Base-by-base conservation (phyloP, 768 basidiomycete species). In the Crucibulum laeve region DNA sequence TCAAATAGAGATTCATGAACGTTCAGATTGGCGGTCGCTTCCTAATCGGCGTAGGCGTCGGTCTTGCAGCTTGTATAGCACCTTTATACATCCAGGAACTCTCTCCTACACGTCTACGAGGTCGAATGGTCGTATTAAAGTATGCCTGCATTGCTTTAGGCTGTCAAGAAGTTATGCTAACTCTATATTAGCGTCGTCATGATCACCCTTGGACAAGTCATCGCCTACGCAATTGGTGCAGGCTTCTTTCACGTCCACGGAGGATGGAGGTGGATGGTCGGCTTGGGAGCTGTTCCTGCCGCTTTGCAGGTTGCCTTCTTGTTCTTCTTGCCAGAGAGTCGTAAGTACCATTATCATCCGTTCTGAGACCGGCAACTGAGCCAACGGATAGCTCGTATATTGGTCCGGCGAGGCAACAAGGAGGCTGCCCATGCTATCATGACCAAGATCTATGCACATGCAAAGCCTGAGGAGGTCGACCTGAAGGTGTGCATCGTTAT, bases 241-340 rank as follows among this genome's bases (percentile, higher is more conserved):
- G 83, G 75, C 2, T 85, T 85, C 51, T 75, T 70, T 45, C 73
- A 75, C 44, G 61, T 76, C 41, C 60, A 61, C 24, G 63, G 71
- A 3, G 89, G 89, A 2, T 92, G 89, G 89, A 67, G 89, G 40
- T 91, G 79, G 79, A 87, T 90, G 84, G 84, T 87, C 13, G 89
- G 86, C 3, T 64, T 91, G 2, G 85, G 88, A 11, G 77, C 77
- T 1, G 66, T 85, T 2, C 86, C 86, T 1, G 81, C 85, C 1
- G 80, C 62, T 2, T 44, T 88, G 4, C 87, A 90, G 54, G 67
- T 82, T 26, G 34, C 73, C 3, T 62, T 80, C 42, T 55, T 90
- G 40, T 66, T 78, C 43, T 80, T 84, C 56, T 67, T 90, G 3
- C 89, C 89, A 2, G 89, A 91, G 61, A 84, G 84, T 38, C 89